A percentile compares a stretch with the other conserved stretches of the same genome.
Evolutionary conservation across 345 rosid species (phyloP).

Genomic region (Aquilaria yunnanensis): DNA sequence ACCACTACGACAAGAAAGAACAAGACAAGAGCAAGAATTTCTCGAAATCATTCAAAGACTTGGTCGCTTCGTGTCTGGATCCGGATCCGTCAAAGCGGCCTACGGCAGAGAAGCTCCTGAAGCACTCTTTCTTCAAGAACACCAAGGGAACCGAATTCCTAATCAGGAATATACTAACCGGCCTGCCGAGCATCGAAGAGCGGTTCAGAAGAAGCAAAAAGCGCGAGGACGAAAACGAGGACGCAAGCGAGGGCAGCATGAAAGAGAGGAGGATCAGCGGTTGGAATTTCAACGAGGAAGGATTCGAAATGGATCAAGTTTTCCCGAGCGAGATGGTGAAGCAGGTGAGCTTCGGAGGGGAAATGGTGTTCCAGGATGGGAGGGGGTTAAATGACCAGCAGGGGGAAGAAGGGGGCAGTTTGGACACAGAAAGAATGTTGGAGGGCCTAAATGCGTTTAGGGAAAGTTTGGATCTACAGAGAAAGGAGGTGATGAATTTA

Average conservation of each 20-base stretch:
- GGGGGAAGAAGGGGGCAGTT: constrained; percentile 1
- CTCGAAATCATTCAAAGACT: constrained; percentile 73
- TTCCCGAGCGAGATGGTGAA: constrained; percentile 35
- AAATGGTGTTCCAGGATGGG: constrained; percentile 12
- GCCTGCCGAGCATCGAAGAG: constrained; percentile 68
- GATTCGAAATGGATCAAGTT: constrained; percentile 64
- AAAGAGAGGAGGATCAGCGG: constrained; percentile 83
- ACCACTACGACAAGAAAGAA: constrained; percentile 44
- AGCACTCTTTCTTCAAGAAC: constrained; percentile 68
- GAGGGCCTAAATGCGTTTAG: constrained; percentile 37
- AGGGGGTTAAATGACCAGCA: neutral
- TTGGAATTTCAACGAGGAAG: constrained; percentile 82
- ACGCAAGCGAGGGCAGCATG: constrained; percentile 10
- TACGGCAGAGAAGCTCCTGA: constrained; percentile 62
- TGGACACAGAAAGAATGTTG: constrained; percentile 34
- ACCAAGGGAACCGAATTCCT: constrained; percentile 56
- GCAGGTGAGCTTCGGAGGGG: constrained; percentile 29
- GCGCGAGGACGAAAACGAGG: constrained; percentile 26
- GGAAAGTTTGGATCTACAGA: constrained; percentile 68
- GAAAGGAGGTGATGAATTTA: constrained; percentile 36
- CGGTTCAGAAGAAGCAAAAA: constrained; percentile 41
- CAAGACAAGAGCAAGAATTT: constrained; percentile 49
- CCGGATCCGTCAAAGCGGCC: constrained; percentile 82
- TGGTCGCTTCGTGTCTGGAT: constrained; percentile 74
- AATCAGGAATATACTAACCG: constrained; percentile 46